Percentiles rank a stretch among this genome's conserved stretches.
Evolutionary conservation across 768 basidiomycete genomes (phyloP).

Genomic region (Mycena maculata): DNA sequence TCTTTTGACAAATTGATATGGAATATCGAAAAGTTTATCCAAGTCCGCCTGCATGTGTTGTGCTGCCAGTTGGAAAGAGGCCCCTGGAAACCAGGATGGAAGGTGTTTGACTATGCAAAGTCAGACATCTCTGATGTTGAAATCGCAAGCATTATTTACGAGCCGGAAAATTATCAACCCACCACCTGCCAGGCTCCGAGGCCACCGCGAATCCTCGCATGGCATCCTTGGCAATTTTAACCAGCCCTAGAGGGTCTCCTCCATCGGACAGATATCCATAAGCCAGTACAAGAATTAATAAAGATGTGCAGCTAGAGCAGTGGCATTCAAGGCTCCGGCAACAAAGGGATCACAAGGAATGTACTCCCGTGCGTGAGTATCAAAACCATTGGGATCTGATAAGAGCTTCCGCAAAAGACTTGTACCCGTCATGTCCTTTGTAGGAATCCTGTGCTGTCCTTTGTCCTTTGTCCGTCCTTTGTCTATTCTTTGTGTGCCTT

Average conservation of each 20-base stretch:
- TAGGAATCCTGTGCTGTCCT: too few relatives aligned
- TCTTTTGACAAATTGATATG: constrained; percentile 44
- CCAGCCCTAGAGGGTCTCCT: constrained; percentile 38
- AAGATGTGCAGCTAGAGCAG: constrained; percentile 35
- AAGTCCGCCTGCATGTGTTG: constrained; percentile 40
- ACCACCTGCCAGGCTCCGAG: constrained; percentile 47
- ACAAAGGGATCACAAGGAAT: background rate
- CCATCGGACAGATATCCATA: constrained; percentile 41
- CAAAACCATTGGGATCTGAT: constrained; percentile 20
- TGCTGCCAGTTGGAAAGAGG: constrained; percentile 40
- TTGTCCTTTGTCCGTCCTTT: too few relatives aligned
- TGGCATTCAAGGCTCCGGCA: background rate
- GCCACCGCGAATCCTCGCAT: constrained; percentile 48
- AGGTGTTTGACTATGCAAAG: constrained; percentile 42
- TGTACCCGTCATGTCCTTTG: too few relatives aligned
- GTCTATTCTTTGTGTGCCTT: too few relatives aligned
- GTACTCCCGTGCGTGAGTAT: constrained; percentile 21
- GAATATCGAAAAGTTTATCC: constrained; percentile 43
- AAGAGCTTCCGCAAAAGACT: constrained; percentile 21
- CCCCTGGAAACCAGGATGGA: constrained; percentile 48
- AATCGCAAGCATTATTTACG: constrained; percentile 32
- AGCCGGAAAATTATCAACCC: constrained; percentile 45
- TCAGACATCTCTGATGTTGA: constrained; percentile 1
- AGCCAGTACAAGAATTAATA: constrained; percentile 38
- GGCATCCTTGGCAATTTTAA: constrained; percentile 48